Conservation (phyloP, 371 early-diverging fungal species). For the Lichtheimia hyalospora region DNA sequence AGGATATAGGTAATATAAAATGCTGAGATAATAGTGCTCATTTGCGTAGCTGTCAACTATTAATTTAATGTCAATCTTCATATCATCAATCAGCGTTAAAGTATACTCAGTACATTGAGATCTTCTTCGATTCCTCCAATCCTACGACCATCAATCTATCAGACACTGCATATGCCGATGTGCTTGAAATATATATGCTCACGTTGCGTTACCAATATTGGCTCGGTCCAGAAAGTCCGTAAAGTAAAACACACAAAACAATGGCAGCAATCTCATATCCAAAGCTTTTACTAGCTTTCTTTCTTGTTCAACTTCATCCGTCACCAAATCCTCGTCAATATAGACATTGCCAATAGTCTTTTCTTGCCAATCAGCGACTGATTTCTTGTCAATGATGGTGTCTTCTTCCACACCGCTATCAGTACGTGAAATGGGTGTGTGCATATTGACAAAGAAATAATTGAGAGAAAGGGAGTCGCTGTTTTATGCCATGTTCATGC, state of each 20-base stretch:
- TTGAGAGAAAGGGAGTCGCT: too few relatives aligned
- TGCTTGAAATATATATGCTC: neutral
- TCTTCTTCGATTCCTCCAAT: conserved; percentile 23
- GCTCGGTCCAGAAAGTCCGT: conserved; percentile 23
- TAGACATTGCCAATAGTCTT: too few relatives aligned
- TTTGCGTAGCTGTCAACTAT: conserved; percentile 24
- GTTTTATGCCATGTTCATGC: too few relatives aligned
- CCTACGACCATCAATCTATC: neutral
- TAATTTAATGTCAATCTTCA: too few relatives aligned
- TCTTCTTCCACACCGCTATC: too few relatives aligned
- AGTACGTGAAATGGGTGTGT: too few relatives aligned
- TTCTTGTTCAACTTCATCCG: conserved; percentile 6
- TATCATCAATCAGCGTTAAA: too few relatives aligned
- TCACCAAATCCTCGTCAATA: neutral
- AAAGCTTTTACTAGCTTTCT: conserved; percentile 4
- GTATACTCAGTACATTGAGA: conserved; percentile 10
- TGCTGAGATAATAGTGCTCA: conserved; percentile 28
- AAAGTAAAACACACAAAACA: conserved; percentile 22
- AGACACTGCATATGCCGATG: too few relatives aligned
- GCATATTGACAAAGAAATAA: too few relatives aligned
- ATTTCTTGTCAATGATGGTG: too few relatives aligned
- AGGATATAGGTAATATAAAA: conserved; percentile 48
- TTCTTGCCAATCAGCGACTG: too few relatives aligned
- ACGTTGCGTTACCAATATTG: conserved; percentile 28
- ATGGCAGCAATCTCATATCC: conserved; percentile 10